Evolutionary conservation across 2,329 filamentous ascomycete genomes (phyloP).

Genomic region (Claviceps monticola): DNA sequence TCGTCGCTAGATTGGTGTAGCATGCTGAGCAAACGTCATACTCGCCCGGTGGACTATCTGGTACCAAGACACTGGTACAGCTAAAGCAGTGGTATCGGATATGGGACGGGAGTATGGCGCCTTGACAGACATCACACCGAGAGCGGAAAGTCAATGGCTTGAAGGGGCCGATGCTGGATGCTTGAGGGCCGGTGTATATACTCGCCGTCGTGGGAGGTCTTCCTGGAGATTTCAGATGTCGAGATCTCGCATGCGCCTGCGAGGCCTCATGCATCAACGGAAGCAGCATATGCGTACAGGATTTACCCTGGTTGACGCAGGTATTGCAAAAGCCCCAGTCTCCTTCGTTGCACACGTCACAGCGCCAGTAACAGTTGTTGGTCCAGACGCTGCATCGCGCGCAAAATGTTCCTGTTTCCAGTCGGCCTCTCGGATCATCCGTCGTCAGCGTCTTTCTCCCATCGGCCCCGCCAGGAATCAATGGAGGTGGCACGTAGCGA

Average conservation of each 20-base stretch:
- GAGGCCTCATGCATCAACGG: conserved; percentile 52
- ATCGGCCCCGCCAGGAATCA: conserved; percentile 36
- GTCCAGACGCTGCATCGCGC: conserved; percentile 58
- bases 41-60: conserved; percentile 47
- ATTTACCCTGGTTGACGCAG: conserved; percentile 71
- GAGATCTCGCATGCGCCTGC: conserved; percentile 21
- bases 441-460: conserved; percentile 45
- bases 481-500: conserved; percentile 39
- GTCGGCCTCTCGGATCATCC: conserved; percentile 51
- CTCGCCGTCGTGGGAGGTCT: conserved; percentile 35
- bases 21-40: conserved; percentile 76
- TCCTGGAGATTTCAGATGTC: conserved; percentile 29
- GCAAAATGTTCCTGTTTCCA: conserved; percentile 77
- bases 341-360: conserved; percentile 73
- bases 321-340: conserved; percentile 90
- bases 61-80: conserved; percentile 43
- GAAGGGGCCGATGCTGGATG: conserved; percentile 39
- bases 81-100: conserved; percentile 68
- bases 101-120: conserved; percentile 54
- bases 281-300: conserved; percentile 69
- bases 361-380: conserved; percentile 84
- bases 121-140: conserved; percentile 65
- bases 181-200: conserved; percentile 32
- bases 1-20: conserved; percentile 53
- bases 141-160: conserved; percentile 59